A percentile compares a stretch with the other conserved stretches of the same genome.
Conservation (phyloP, 768 basidiomycete genomes). For the Boletus tylopilopsis region DNA sequence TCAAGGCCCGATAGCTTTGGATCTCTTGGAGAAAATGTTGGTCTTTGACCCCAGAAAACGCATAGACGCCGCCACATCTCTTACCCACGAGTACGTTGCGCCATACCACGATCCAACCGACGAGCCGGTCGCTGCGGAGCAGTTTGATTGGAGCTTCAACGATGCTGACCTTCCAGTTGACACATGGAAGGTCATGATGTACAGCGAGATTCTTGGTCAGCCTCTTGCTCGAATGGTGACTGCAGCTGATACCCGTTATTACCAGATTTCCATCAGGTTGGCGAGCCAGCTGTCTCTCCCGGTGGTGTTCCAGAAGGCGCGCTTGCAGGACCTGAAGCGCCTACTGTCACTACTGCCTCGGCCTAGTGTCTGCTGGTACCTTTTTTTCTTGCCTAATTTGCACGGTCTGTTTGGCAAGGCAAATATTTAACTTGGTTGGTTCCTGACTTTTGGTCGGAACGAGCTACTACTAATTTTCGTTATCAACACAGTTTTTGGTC, state of each 20-base stretch:
- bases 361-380: slow-evolving; percentile 10
- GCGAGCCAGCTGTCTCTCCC: slow-evolving; percentile 42
- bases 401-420: background rate
- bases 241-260: background rate
- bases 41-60: slow-evolving; percentile 98
- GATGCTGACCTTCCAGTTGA: slow-evolving; percentile 98
- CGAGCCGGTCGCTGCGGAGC: slow-evolving; percentile 89
- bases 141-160: slow-evolving; percentile 99
- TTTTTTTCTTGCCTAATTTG: background rate
- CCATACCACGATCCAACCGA: slow-evolving; percentile 99
- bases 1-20: slow-evolving; percentile 58
- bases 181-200: slow-evolving; percentile 99
- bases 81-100: slow-evolving; percentile 89
- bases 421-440: slow-evolving; percentile 16
- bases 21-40: slow-evolving; percentile 97
- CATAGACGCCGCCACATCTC: slow-evolving; percentile 89
- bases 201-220: slow-evolving; percentile 93
- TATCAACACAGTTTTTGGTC: slow-evolving; percentile 7
- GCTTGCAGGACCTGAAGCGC: slow-evolving; percentile 58
- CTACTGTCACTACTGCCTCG: slow-evolving; percentile 9
- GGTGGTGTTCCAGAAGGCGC: slow-evolving; percentile 53
- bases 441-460: background rate
- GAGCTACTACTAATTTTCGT: background rate
- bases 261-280: slow-evolving; percentile 79
- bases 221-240: slow-evolving; percentile 1